Conservation (phyloP, 164 flowering plant species). For the Magnolia kwangsiensis region DNA sequence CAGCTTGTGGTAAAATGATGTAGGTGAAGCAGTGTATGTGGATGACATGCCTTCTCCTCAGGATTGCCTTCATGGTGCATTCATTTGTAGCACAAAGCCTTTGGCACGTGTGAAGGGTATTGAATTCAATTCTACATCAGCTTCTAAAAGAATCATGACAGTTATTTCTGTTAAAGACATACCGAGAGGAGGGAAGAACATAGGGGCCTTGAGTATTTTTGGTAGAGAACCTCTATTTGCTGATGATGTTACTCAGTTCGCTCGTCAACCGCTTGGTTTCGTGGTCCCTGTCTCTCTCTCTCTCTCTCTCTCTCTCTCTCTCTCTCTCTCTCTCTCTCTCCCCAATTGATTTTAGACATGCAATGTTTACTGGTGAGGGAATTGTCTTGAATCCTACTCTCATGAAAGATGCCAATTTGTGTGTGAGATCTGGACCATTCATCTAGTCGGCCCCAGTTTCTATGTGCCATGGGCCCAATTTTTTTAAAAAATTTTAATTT, state of each 20-base stretch:
- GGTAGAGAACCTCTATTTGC: conserved; percentile 74
- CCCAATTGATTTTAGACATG: not conserved
- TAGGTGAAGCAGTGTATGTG: conserved; percentile 92
- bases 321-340: too few species aligned
- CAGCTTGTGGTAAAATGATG: conserved; percentile 7
- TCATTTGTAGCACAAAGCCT: conserved; percentile 73
- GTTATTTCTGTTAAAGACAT: conserved; percentile 67
- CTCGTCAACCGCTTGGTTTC: conserved; percentile 69
- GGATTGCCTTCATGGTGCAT: conserved; percentile 80
- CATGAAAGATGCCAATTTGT: not conserved
- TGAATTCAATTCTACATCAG: conserved; percentile 29
- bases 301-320: too few species aligned
- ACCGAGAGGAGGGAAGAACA: conserved; percentile 61
- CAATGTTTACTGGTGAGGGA: not conserved
- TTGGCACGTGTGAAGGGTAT: conserved; percentile 62
- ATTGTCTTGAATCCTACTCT: too few species aligned
- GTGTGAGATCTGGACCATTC: not conserved
- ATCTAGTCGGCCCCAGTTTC: not conserved
- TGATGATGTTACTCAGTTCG: conserved; percentile 55
- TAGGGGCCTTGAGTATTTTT: conserved; percentile 51
- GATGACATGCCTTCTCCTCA: conserved; percentile 90
- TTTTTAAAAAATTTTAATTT: too few species aligned
- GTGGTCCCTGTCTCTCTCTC: too few species aligned
- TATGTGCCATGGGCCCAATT: too few species aligned
- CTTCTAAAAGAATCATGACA: conserved; percentile 38